Conservation (phyloP, 1,284 basidiomycete genomes). For the Cryptococcus sp. region DNA sequence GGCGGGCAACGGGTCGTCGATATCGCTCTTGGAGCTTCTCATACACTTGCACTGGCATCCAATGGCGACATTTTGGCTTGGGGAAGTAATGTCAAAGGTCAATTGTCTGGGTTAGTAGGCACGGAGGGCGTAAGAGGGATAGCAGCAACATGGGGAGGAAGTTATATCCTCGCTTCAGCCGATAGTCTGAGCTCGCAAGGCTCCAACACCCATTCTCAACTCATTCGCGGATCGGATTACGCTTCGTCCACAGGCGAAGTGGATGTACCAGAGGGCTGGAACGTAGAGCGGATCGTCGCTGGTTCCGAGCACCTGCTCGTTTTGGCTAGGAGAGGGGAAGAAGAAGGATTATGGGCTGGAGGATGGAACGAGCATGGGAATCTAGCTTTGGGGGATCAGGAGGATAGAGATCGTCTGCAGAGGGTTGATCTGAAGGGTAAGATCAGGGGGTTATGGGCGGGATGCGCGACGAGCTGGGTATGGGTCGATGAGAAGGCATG, state of each 20-base stretch:
- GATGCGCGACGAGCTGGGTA: slow-evolving; percentile 39
- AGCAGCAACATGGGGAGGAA: slow-evolving; percentile 81
- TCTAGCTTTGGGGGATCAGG: slow-evolving; percentile 66
- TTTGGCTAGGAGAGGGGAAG: slow-evolving; percentile 1
- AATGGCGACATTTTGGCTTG: slow-evolving; percentile 60
- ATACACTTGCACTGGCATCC: slow-evolving; percentile 63
- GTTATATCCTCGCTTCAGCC: slow-evolving; percentile 58
- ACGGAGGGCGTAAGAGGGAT: slow-evolving; percentile 50
- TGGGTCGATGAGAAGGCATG: slow-evolving; percentile 18
- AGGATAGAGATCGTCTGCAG: slow-evolving; percentile 58
- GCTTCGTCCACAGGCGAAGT: slow-evolving; percentile 4
- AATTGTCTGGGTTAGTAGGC: slow-evolving; percentile 59
- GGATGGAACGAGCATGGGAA: slow-evolving; percentile 98
- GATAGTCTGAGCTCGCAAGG: slow-evolving; percentile 61
- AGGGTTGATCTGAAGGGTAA: slow-evolving; percentile 20
- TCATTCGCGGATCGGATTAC: slow-evolving; percentile 40
- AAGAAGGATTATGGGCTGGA: slow-evolving; percentile 70
- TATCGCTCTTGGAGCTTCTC: slow-evolving; percentile 67
- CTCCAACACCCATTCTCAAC: slow-evolving; percentile 69
- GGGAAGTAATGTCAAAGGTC: slow-evolving; percentile 71
- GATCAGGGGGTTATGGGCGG: slow-evolving; percentile 36
- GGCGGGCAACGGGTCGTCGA: slow-evolving; percentile 22
- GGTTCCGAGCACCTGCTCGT: slow-evolving; percentile 81
- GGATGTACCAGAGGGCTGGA: slow-evolving; percentile 15
- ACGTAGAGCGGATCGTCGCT: slow-evolving; percentile 58